Evolutionary conservation across 768 basidiomycete species (phyloP), one percentile per base, ranked within the genome.

Genomic region (Plicaturopsis crispa): DNA sequence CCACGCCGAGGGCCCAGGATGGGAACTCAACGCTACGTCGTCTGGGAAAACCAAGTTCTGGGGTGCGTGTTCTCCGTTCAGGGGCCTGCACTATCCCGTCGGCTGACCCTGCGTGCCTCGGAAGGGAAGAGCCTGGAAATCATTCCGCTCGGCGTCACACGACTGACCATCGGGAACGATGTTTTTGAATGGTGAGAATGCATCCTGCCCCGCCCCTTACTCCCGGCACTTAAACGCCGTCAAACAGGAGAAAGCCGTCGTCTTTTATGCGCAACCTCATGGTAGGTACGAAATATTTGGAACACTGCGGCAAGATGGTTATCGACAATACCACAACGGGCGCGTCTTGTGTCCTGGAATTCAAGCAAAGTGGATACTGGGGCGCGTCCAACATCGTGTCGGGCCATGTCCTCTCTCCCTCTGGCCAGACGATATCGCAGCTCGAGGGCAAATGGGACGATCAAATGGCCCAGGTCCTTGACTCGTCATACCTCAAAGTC

Each of bases 361-460:
- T 93, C 65, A 88, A 88, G 53, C 86, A 84, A 51, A 77, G 76
- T 30, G 82, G 86, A 14, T 91, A 88, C 52, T 87, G 83, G 80
- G 84, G 81, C 14, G 63, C 75, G n/a, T 67, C 76, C 14, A 90
- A 91, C 46, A 68, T 78, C 30, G 78, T 92, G 35, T 61, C 71
- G 16, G 88, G 84, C 4, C 54, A 65, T 4, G 66, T 89, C 19
- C 55, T 73, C 40, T 72, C 72, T 18, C 46, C 68, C 13, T 62
- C 67, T 23, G 82, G 80, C 17, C 60, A 75, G 5, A 61, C 70
- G 8, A 59, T 72, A 13, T 70, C 80, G 24, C 70, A 71, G 26
- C 60, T 92, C n/a, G 87, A 90, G 56, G 89, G 89, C 33, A 89
- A 84, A 56, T 93, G 89, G 90, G 84, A 92, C 52, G 84, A 90